Conservation (phyloP, 441 rosid genomes). For the Metrosideros polymorpha region DNA sequence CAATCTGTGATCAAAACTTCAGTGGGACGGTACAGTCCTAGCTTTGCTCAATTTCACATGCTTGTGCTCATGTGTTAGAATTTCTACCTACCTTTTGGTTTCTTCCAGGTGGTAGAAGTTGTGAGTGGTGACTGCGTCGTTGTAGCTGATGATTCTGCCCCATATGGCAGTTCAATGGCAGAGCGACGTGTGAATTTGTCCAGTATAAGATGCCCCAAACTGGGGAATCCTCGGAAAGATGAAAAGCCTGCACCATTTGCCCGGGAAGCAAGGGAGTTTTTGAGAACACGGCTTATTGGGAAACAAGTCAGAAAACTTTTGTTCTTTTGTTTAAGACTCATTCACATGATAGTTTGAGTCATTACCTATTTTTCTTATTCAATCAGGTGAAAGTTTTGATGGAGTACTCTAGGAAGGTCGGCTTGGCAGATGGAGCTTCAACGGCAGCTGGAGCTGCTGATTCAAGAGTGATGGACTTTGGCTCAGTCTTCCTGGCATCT, state of each 20-base stretch:
- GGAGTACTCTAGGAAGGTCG: slow-evolving; percentile 89
- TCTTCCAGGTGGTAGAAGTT: slow-evolving; percentile 83
- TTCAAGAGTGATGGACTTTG: slow-evolving; percentile 76
- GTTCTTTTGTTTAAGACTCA: background rate
- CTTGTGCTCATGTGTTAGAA: background rate
- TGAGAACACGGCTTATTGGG: slow-evolving; percentile 75
- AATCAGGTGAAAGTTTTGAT: slow-evolving; percentile 75
- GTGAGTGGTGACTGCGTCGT: slow-evolving; percentile 92
- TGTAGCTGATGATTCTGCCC: slow-evolving; percentile 88
- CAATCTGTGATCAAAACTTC: slow-evolving; percentile 90
- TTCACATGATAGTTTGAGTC: background rate
- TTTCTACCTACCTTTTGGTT: background rate
- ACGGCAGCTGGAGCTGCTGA: slow-evolving; percentile 46
- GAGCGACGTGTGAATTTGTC: slow-evolving; percentile 93
- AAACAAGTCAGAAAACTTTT: slow-evolving; percentile 37
- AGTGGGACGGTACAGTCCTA: slow-evolving; percentile 63
- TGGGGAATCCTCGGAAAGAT: slow-evolving; percentile 84
- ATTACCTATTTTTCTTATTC: background rate
- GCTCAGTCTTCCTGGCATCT: slow-evolving; percentile 74
- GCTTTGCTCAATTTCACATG: background rate
- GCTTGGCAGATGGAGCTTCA: slow-evolving; percentile 46
- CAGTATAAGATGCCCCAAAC: slow-evolving; percentile 84
- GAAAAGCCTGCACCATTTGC: slow-evolving; percentile 90
- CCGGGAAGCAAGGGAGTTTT: slow-evolving; percentile 76
- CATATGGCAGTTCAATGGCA: slow-evolving; percentile 78